Conservation (phyloP, 495 filamentous ascomycete genomes). For the Podospora bellae-mahoneyi region DNA sequence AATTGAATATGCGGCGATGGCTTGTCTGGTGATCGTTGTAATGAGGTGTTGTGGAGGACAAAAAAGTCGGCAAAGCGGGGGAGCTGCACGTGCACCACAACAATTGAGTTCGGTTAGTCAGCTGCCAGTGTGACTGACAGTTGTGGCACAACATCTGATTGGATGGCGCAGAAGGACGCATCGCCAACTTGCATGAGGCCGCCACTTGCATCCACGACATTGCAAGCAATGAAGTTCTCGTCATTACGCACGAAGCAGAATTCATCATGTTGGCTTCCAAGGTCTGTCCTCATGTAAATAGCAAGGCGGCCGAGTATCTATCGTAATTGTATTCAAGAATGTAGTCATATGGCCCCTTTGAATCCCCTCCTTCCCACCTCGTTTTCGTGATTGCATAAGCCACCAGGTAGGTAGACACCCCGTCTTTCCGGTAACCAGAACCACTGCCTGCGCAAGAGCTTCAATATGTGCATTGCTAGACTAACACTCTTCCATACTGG, state of each 20-base stretch:
- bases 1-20: slow-evolving; percentile 19
- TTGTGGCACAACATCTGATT: background rate
- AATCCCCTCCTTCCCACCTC: no score
- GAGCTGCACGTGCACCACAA: background rate
- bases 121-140: background rate
- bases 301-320: background rate
- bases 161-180: background rate
- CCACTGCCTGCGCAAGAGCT: background rate
- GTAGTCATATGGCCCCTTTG: no score
- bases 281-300: background rate
- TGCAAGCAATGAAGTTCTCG: background rate
- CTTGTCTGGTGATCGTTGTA: slow-evolving; percentile 29
- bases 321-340: no score
- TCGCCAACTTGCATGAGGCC: background rate
- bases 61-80: slow-evolving; percentile 8
- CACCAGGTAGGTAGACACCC: background rate
- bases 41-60: slow-evolving; percentile 14
- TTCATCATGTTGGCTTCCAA: background rate
- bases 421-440: background rate
- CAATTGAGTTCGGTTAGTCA: background rate
- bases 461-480: background rate
- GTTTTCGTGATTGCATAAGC: background rate
- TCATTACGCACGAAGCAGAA: background rate
- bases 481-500: background rate
- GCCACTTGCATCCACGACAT: background rate